Percentiles rank a stretch among this genome's conserved stretches.
These are phyloP conservation scores for Polytrichum formosum DNA, from an alignment of 225 moss, liverwort and hornwort genomes.

Conservation along the genomic window DNA sequence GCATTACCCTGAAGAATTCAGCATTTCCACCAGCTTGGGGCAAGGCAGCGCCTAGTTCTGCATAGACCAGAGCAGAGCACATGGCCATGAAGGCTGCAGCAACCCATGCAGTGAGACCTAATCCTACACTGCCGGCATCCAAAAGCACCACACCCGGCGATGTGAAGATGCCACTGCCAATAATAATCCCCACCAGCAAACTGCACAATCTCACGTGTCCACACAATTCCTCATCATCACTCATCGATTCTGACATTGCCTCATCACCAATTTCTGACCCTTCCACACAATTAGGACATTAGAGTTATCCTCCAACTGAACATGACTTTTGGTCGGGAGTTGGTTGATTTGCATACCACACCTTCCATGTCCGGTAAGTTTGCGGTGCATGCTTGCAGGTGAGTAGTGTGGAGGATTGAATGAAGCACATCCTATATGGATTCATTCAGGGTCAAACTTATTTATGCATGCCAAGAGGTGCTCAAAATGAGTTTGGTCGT, in stretches of 20 bases:
- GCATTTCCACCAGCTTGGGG: conserved; percentile 77
- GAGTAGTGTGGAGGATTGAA: too few relatives aligned
- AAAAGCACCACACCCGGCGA: conserved; percentile 76
- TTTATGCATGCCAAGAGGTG: too few relatives aligned
- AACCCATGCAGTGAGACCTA: conserved; percentile 63
- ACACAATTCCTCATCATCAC: conserved; percentile 10
- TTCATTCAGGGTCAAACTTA: too few relatives aligned
- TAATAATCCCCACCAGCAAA: conserved; percentile 60
- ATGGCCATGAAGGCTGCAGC: conserved; percentile 61
- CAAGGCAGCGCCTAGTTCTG: conserved; percentile 80
- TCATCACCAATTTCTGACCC: neutral
- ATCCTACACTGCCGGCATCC: conserved; percentile 78
- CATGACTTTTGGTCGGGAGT: too few relatives aligned
- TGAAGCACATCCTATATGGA: too few relatives aligned
- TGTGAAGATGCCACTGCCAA: conserved; percentile 88
- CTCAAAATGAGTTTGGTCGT: too few relatives aligned
- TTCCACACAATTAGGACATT: too few relatives aligned
- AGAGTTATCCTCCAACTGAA: too few relatives aligned
- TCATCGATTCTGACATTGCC: neutral
- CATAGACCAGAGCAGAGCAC: conserved; percentile 56
- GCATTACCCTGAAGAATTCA: conserved; percentile 51
- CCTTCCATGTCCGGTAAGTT: too few relatives aligned
- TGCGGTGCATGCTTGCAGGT: too few relatives aligned
- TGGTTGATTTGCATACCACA: too few relatives aligned
- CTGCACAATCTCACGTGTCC: conserved; percentile 48